phyloP scores from a whole-genome alignment of 1,284 basidiomycete genomes.

The Sanghuangporus baumii region DNA sequence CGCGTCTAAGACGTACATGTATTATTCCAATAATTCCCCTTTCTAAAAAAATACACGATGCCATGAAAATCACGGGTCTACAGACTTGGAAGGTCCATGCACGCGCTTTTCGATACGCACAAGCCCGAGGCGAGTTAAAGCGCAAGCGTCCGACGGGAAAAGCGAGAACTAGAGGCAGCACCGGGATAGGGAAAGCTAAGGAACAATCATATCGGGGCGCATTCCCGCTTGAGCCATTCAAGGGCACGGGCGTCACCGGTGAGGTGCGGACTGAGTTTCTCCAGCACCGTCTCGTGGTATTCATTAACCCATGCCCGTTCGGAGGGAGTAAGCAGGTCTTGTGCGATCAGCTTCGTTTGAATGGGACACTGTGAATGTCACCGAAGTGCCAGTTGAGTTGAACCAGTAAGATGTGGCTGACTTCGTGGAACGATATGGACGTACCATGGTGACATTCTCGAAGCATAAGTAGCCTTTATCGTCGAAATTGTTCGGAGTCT shows the following conservation, averaged over 20 bases:
- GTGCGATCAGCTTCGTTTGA: slow-evolving; percentile 78
- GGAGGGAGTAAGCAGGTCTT: slow-evolving; percentile 50
- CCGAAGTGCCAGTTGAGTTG: neutral
- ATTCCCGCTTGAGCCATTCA: slow-evolving; percentile 76
- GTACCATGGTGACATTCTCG: slow-evolving; percentile 79
- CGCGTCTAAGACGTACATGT: too few species aligned
- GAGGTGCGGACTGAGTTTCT: slow-evolving; percentile 76
- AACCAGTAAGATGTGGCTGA: neutral
- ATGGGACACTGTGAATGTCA: slow-evolving; percentile 64
- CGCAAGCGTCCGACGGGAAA: neutral
- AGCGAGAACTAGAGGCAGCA: neutral
- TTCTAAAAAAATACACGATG: too few species aligned
- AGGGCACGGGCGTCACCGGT: slow-evolving; percentile 66
- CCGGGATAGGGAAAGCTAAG: neutral
- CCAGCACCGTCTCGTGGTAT: slow-evolving; percentile 77
- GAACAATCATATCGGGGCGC: slow-evolving; percentile 26
- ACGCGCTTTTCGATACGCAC: too few species aligned
- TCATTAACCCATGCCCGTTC: slow-evolving; percentile 83
- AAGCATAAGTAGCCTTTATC: slow-evolving; percentile 78
- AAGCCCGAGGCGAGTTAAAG: neutral
- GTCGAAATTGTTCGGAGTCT: slow-evolving; percentile 84
- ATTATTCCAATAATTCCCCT: too few species aligned
- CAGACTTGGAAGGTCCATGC: too few species aligned
- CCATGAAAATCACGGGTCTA: too few species aligned
- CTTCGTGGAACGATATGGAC: slow-evolving; percentile 13